Evolutionary conservation across 192 early-diverging fungal species (phyloP).

Genomic region (Glomus cerebriforme): DNA sequence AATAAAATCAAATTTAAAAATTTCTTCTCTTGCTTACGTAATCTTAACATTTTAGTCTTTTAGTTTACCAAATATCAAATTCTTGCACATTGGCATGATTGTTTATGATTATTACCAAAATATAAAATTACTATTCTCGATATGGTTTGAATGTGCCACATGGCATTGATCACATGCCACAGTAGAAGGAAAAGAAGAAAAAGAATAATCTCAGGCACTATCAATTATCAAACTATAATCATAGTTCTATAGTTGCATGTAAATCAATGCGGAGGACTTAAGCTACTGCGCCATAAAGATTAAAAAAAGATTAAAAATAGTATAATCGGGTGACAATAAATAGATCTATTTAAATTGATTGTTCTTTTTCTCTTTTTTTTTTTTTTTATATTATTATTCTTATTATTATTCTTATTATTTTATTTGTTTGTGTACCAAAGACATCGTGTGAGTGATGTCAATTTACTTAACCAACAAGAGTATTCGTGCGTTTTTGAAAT

Average conservation of each 20-base stretch:
- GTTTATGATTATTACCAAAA: no score
- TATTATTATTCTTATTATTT: not conserved
- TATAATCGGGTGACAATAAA: not conserved
- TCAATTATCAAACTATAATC: not conserved
- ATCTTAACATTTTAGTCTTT: no score
- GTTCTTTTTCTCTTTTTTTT: not conserved
- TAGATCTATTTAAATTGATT: not conserved
- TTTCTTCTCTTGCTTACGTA: no score
- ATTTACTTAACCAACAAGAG: not conserved
- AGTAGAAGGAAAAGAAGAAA: not conserved
- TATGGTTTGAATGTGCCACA: conserved; percentile 6
- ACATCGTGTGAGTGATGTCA: not conserved
- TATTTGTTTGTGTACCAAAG: not conserved
- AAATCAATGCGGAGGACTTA: no score
- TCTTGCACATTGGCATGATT: not conserved
- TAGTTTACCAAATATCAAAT: no score
- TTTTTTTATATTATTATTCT: not conserved
- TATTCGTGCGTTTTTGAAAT: not conserved
- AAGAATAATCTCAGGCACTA: not conserved
- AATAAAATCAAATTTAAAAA: no score
- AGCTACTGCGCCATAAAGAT: no score
- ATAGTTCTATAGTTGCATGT: not conserved
- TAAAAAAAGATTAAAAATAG: no score
- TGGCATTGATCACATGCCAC: not conserved
- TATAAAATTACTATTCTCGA: not conserved